Evolutionary conservation across 106 monocot genomes (phyloP).

Genomic region (Xerophyta viscosa): DNA sequence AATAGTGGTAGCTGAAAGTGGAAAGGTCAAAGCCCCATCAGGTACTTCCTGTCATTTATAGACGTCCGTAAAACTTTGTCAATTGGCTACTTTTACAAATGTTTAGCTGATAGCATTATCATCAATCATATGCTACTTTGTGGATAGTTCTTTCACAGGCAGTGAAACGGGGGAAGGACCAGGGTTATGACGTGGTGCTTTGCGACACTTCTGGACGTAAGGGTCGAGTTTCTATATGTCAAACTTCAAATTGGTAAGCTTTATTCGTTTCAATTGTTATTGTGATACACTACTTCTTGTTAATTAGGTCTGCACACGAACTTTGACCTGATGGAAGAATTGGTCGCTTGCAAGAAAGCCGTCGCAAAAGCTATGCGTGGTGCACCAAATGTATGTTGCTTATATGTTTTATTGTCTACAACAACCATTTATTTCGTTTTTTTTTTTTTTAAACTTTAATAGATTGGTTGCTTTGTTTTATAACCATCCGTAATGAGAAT

Average conservation of each 20-base stretch:
- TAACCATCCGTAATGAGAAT: too few relatives aligned
- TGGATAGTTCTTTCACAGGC: slow-evolving; percentile 89
- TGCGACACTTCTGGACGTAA: slow-evolving; percentile 98
- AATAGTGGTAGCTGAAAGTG: slow-evolving; percentile 68
- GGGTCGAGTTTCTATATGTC: slow-evolving; percentile 28
- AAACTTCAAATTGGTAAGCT: too few relatives aligned
- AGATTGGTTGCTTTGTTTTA: too few relatives aligned
- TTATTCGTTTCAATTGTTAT: too few relatives aligned
- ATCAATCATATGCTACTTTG: slow-evolving; percentile 21
- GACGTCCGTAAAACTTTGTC: neutral
- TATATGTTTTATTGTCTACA: too few relatives aligned
- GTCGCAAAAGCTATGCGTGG: slow-evolving; percentile 67
- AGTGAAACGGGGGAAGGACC: slow-evolving; percentile 77
- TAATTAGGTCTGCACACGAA: slow-evolving; percentile 87
- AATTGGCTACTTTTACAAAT: neutral
- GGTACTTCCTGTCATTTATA: slow-evolving; percentile 23
- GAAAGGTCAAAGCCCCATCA: slow-evolving; percentile 65
- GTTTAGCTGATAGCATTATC: slow-evolving; percentile 1
- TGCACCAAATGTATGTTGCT: slow-evolving; percentile 81
- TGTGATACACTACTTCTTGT: too few relatives aligned
- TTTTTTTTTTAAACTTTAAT: too few relatives aligned
- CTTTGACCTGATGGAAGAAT: slow-evolving; percentile 91
- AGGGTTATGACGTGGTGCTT: slow-evolving; percentile 78
- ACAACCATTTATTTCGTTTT: too few relatives aligned
- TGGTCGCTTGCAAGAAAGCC: slow-evolving; percentile 88